Conservation (phyloP, 495 filamentous ascomycete species). For the Penicillium angulare region DNA sequence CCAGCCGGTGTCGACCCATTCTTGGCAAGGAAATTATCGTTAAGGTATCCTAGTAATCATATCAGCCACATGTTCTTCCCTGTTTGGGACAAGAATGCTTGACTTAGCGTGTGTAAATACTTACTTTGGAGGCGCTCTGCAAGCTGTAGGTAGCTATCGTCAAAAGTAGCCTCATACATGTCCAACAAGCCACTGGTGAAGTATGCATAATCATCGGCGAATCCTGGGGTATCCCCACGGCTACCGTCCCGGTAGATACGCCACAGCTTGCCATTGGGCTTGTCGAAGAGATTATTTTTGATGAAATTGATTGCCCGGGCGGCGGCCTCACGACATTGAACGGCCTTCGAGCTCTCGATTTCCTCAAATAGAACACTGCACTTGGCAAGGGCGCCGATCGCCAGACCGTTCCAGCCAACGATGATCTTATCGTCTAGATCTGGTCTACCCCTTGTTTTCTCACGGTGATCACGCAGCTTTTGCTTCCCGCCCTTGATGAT, state of each 20-base stretch:
- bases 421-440: slow-evolving; percentile 90
- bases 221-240: slow-evolving; percentile 67
- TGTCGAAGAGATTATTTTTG: slow-evolving; percentile 72
- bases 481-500: slow-evolving; percentile 67
- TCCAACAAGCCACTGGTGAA: slow-evolving; percentile 80
- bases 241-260: slow-evolving; percentile 73
- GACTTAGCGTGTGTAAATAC: slow-evolving; percentile 6
- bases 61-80: slow-evolving; percentile 11
- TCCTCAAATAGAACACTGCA: slow-evolving; percentile 63
- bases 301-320: slow-evolving; percentile 73
- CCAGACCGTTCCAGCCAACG: slow-evolving; percentile 83
- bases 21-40: slow-evolving; percentile 64
- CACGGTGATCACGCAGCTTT: slow-evolving; percentile 70
- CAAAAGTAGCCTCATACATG: slow-evolving; percentile 84
- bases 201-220: slow-evolving; percentile 96
- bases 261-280: slow-evolving; percentile 58
- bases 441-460: slow-evolving; percentile 75
- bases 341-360: slow-evolving; percentile 56
- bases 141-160: slow-evolving; percentile 75
- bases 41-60: slow-evolving; percentile 57
- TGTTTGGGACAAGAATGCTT: background rate
- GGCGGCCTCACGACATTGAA: slow-evolving; percentile 62
- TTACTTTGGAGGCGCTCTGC: slow-evolving; percentile 80
- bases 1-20: slow-evolving; percentile 51
- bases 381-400: slow-evolving; percentile 78